Conservation (phyloP, 2,329 filamentous ascomycete genomes). For the Talaromyces verruculosus region DNA sequence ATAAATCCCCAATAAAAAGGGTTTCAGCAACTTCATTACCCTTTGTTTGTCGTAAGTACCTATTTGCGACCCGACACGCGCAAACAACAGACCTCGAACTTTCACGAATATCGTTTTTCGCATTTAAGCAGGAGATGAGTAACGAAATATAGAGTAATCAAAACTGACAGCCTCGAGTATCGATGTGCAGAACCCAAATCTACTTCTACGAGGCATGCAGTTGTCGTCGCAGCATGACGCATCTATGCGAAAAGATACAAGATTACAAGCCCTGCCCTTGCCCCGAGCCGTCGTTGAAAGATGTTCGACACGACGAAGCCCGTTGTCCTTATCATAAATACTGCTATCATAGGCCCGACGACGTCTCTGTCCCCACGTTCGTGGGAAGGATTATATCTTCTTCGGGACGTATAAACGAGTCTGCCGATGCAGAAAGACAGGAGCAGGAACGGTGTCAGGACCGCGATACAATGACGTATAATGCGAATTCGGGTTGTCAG, state of each 20-base stretch:
- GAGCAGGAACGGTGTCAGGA: background rate
- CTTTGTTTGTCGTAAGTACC: no score
- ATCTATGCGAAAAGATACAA: background rate
- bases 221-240: constrained; percentile 6
- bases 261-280: background rate
- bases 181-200: background rate
- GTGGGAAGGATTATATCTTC: background rate
- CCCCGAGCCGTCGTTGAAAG: background rate
- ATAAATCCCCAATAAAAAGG: no score
- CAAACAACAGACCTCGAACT: background rate
- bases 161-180: background rate
- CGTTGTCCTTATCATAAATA: constrained; percentile 2
- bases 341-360: background rate
- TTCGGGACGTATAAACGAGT: background rate
- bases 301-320: background rate
- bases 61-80: no score
- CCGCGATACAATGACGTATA: background rate
- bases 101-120: background rate
- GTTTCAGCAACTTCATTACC: no score
- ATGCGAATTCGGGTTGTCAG: background rate
- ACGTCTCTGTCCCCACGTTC: background rate
- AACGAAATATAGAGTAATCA: background rate
- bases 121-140: background rate
- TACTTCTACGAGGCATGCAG: constrained; percentile 2
- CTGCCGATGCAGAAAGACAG: background rate